Conservation (phyloP, 495 filamentous ascomycete genomes). For the Alectoria sarmentosa region DNA sequence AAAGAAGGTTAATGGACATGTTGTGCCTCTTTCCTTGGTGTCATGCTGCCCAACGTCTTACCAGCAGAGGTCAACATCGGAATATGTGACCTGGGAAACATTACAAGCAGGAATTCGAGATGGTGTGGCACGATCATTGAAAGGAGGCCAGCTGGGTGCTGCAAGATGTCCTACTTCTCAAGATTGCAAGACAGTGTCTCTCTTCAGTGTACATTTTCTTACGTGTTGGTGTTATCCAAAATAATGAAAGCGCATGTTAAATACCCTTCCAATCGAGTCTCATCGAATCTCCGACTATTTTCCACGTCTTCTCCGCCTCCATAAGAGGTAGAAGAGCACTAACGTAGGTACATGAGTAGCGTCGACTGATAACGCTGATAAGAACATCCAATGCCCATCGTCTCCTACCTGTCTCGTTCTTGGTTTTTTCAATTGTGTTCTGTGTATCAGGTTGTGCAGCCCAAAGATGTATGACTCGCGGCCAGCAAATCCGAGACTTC, state of each 20-base stretch:
- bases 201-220: not conserved
- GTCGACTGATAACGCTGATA: slow-evolving; percentile 9
- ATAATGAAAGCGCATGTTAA: not conserved
- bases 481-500: not conserved
- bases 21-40: not conserved
- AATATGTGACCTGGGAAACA: not conserved
- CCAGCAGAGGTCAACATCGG: not conserved
- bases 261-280: not conserved
- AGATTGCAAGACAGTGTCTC: not conserved
- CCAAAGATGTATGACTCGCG: not conserved
- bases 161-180: not conserved
- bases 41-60: not conserved
- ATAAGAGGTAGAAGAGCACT: not conserved
- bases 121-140: not conserved
- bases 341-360: slow-evolving; percentile 1
- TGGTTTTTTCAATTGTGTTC: not conserved
- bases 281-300: not conserved
- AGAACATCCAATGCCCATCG: not conserved
- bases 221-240: not conserved
- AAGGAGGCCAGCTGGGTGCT: not conserved
- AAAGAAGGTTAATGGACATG: not conserved
- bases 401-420: not conserved
- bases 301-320: not conserved
- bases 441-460: not conserved
- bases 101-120: not conserved